These are phyloP conservation scores for Fusarium sp. DNA, from an alignment of 2,329 filamentous ascomycete species.

Conservation along the genomic window DNA sequence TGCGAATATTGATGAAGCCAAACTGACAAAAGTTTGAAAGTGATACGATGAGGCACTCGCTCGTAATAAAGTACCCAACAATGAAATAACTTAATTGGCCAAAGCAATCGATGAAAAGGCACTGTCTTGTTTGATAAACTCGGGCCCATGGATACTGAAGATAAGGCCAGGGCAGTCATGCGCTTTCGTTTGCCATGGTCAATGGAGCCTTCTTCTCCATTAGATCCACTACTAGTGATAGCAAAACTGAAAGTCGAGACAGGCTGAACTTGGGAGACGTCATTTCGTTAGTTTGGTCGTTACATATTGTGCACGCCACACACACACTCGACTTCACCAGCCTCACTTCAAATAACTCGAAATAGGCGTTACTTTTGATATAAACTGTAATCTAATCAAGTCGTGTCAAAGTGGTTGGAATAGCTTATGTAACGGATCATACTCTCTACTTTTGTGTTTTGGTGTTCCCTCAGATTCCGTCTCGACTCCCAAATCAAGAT, in stretches of 20 bases:
- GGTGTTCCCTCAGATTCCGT: too few species aligned
- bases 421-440: too few species aligned
- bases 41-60: background rate
- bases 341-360: background rate
- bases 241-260: background rate
- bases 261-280: constrained; percentile 13
- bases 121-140: constrained; percentile 9
- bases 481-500: too few species aligned
- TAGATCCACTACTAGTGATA: constrained; percentile 5
- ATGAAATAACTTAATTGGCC: constrained; percentile 1
- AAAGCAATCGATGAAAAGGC: background rate
- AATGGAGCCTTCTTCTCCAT: constrained; percentile 25
- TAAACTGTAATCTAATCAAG: background rate
- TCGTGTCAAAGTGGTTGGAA: too few species aligned
- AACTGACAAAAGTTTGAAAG: background rate
- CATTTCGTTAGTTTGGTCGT: background rate
- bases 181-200: constrained; percentile 21
- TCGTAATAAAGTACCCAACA: background rate
- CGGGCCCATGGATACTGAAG: constrained; percentile 26
- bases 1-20: background rate
- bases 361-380: too few species aligned
- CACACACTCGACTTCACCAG: constrained; percentile 12
- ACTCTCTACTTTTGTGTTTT: too few species aligned
- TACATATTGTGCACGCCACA: constrained; percentile 9
- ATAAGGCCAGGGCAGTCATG: constrained; percentile 2